Evolutionary conservation across 2,329 filamentous ascomycete genomes (phyloP), one percentile per base, ranked within the genome.

Genomic region (Diaporthe caulivora): DNA sequence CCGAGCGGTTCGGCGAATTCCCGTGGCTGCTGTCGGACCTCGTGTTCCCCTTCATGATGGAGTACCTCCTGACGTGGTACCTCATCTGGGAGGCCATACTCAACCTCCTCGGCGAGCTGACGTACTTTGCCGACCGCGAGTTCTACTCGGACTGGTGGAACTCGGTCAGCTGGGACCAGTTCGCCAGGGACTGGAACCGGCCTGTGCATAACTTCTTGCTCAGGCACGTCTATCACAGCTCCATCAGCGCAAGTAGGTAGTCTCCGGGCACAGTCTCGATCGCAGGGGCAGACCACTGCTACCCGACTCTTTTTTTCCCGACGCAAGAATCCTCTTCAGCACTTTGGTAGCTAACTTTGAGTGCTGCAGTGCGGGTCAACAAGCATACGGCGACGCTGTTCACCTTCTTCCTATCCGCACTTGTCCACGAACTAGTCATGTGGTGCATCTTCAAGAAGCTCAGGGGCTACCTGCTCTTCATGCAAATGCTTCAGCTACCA

Each of bases 401-500:
- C 57, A 95, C 93, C 0, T 95, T 95, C 79, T 87, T 94, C 76
- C 84, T 95, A 24, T 92, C 89, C 10, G 92, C 93, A 0, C 87
- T 92, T 75, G 87, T 94, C 26, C 93, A 95, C 78, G 93, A 95
- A 81, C 84, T 95, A 58, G 88, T 95, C 78, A 95, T 95, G 93
- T 93, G 92, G 85, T 93, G 93, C 77, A 86, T 95, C 44, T 95
- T 95, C 81, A 92, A 92, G 81, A 95, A 94, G 82, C 86, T 95
- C 13, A 85, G 93, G 51, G 93, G 93, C 0, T 95, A 95, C 78
- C 82, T 95, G 58, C 88, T 95, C 29, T 83, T 90, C n/a, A 82
- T 93, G 78, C 93, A 95, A 80, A 91, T 96, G 89, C 87, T 87
- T 76, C 93, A 96, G 82, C 81, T 95, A 57, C 93, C 93, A 44